Conservation (phyloP, 2,329 filamentous ascomycete genomes). For the Rhexocercosporidium sp. region DNA sequence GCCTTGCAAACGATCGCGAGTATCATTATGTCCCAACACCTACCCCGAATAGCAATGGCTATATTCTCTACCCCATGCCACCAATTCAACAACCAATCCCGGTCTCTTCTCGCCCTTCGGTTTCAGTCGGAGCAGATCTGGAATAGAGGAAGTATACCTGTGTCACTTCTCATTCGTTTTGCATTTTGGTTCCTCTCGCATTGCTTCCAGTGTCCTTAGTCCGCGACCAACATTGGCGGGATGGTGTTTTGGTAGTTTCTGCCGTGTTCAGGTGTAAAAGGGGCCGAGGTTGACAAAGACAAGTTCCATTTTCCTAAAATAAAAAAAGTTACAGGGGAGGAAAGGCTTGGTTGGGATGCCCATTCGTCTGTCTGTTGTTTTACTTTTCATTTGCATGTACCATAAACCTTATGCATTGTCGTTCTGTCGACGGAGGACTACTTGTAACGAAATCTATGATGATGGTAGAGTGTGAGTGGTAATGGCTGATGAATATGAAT, state of each 20-base stretch:
- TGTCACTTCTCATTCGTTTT: not conserved
- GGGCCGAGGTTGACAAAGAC: not conserved
- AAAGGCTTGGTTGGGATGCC: not conserved
- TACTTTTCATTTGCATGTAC: not conserved
- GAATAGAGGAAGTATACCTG: not conserved
- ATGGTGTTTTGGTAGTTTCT: not conserved
- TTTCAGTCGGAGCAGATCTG: constrained; percentile 13
- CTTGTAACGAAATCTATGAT: not conserved
- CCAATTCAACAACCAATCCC: constrained; percentile 1
- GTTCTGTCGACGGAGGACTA: not conserved
- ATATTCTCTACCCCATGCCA: not conserved
- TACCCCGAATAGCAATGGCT: not conserved
- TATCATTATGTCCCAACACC: constrained; percentile 9
- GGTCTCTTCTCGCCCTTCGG: not conserved
- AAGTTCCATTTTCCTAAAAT: not conserved
- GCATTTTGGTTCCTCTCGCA: not conserved
- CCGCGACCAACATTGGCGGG: not conserved
- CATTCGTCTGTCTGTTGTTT: not conserved
- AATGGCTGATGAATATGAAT: not conserved
- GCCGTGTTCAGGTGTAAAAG: not conserved
- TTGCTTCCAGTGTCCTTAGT: not conserved
- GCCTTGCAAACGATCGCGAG: constrained; percentile 1
- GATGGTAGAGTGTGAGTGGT: not conserved
- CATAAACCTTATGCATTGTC: constrained; percentile 6
- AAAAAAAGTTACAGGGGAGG: not conserved